phyloP scores from a whole-genome alignment of 495 filamentous ascomycete species.

The Lentithecium fluviatile region DNA sequence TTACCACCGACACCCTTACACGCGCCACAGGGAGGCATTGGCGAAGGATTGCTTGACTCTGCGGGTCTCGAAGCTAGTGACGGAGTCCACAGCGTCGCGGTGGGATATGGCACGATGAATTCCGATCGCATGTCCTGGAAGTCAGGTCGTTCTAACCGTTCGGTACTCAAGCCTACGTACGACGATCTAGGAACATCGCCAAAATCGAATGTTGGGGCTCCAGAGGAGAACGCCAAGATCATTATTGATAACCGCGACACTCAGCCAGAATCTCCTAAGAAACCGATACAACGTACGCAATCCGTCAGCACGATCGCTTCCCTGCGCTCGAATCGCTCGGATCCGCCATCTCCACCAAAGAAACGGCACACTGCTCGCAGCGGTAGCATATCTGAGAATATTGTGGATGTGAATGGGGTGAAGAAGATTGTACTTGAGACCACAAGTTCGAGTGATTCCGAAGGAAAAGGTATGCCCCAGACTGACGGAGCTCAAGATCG shows the following conservation, averaged over 20 bases:
- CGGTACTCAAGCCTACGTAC: not conserved
- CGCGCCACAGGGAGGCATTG: constrained; percentile 51
- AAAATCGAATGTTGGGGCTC: constrained; percentile 7
- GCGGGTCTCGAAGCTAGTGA: constrained; percentile 62
- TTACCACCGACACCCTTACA: constrained; percentile 12
- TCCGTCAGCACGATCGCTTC: constrained; percentile 31
- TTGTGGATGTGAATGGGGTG: constrained; percentile 76
- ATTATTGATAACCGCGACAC: constrained; percentile 8
- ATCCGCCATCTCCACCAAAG: constrained; percentile 14
- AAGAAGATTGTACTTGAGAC: constrained; percentile 83
- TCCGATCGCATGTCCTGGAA: constrained; percentile 36
- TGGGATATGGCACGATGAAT: constrained; percentile 63
- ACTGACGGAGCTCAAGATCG: constrained; percentile 5
- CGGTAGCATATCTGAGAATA: constrained; percentile 86
- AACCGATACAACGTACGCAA: constrained; percentile 2
- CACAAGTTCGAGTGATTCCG: constrained; percentile 52
- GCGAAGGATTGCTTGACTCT: constrained; percentile 51
- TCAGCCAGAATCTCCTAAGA: not conserved
- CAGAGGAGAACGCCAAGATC: constrained; percentile 7
- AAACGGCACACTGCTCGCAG: constrained; percentile 63
- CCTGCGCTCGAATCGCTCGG: constrained; percentile 26
- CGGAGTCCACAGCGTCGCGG: constrained; percentile 63
- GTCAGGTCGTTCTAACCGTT: not conserved
- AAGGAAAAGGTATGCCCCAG: constrained; percentile 5
- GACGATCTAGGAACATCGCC: constrained; percentile 17